A percentile compares a stretch with the other conserved stretches of the same genome.
phyloP scores from a whole-genome alignment of 1,139 yeast species.

The Diutina rugosa region DNA sequence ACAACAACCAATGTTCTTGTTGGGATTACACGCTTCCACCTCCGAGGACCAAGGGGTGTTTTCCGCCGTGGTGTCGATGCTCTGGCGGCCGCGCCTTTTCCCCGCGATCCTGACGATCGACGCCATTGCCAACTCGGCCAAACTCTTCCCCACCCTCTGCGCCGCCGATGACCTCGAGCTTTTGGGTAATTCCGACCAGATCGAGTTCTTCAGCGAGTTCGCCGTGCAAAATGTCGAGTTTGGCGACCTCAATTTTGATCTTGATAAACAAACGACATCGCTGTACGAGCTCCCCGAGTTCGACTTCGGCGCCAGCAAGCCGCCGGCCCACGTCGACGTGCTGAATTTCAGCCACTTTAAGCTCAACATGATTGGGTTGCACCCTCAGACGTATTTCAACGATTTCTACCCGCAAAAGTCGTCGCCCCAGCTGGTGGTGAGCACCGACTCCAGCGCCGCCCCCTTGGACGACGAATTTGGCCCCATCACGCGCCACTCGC shows the following conservation, averaged over 20 bases:
- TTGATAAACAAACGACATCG: not conserved
- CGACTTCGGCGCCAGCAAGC: not conserved
- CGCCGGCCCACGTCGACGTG: not conserved
- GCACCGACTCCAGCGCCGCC: not conserved
- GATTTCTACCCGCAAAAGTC: conserved; percentile 1
- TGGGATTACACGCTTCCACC: not conserved
- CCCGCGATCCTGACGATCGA: not conserved
- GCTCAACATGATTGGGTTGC: not conserved
- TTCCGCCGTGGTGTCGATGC: not conserved
- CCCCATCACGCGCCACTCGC: not conserved
- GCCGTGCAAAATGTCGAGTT: conserved; percentile 1
- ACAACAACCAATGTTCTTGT: not conserved
- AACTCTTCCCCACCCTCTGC: not conserved
- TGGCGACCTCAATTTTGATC: not conserved
- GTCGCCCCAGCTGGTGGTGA: not conserved
- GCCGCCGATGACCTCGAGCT: conserved; percentile 1
- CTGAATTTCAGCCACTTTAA: not conserved
- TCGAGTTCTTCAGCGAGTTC: not conserved
- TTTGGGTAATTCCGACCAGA: not conserved
- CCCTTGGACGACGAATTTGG: conserved; percentile 1
- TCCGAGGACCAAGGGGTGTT: not conserved
- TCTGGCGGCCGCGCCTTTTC: not conserved
- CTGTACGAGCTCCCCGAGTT: not conserved
- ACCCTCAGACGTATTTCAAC: not conserved
- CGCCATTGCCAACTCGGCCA: not conserved